Conservation (phyloP, 805 yeast species). For the Debaryomyces hansenii region DNA sequence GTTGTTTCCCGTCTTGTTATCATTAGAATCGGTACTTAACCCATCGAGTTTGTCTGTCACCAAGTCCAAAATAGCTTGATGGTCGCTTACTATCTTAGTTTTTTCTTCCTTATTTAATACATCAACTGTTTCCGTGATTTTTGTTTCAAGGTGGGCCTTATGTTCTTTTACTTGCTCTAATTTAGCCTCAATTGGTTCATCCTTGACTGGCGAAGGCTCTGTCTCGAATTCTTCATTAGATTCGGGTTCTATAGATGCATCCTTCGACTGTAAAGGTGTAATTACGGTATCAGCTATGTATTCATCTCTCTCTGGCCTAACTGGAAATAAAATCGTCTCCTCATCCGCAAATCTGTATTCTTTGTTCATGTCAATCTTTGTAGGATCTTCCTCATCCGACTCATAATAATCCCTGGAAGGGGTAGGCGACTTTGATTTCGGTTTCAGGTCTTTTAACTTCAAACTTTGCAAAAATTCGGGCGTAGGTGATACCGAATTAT, state of each 20-base stretch:
- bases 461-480: constrained; percentile 42
- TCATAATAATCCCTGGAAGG: constrained; percentile 7
- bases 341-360: constrained; percentile 52
- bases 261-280: constrained; percentile 1
- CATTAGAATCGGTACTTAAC: constrained; percentile 13
- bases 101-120: constrained; percentile 30
- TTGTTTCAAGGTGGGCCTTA: constrained; percentile 29
- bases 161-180: constrained; percentile 21
- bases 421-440: constrained; percentile 12
- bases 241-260: constrained; percentile 1
- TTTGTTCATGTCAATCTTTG: constrained; percentile 64
- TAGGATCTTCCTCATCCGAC: constrained; percentile 41
- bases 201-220: constrained; percentile 21
- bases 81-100: constrained; percentile 30
- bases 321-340: constrained; percentile 66
- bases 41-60: constrained; percentile 22
- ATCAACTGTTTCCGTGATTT: constrained; percentile 26
- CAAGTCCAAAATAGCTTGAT: constrained; percentile 26
- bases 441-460: constrained; percentile 35
- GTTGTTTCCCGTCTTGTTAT: constrained; percentile 6
- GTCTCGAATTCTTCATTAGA: constrained; percentile 1
- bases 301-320: constrained; percentile 60
- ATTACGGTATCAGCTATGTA: constrained; percentile 28
- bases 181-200: constrained; percentile 31
- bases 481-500: constrained; percentile 30